Evolutionary conservation across 1,284 basidiomycete genomes (phyloP), one percentile per base, ranked within the genome.

Genomic region (Erythrobasidium hasegawianum): DNA sequence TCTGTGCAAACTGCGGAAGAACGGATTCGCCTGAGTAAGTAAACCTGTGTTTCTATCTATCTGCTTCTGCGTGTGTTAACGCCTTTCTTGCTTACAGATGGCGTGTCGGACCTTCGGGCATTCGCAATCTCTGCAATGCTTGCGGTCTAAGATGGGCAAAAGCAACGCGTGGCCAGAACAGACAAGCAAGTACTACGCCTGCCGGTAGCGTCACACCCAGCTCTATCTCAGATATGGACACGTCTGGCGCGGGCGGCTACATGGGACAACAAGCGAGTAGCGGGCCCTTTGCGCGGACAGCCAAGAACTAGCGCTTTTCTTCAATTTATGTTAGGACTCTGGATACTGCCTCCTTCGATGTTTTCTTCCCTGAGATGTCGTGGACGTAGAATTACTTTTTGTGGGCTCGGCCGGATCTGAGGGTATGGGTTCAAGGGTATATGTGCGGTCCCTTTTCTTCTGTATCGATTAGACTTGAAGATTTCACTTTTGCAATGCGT

Each of bases 121-220:
- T 60, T 13, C 66, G 69, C 59, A 70, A 71, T 2, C 70, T 73
- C n/a, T 73, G 72, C 66, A 73, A 73, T 53, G 72, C 72, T 7
- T 73, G 71, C 56, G 72, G 68, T 22, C 27, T 68, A 11, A 47
- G 64, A 1, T 67, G 64, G 64, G 64, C 64, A 2, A 67, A 67
- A 40, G 64, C 64, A 5, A 67, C 64, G 9, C 43, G 57, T 11
- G 53, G 26, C 2, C 57, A 59, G 16, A 33, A 33, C 11, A 20
- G 64, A 9, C 57, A 65, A 38, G 50, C 43, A 47, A 67, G 64
- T 10, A 49, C 43, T 52, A 65, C 55, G 16, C 55, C 55, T 1
- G 49, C 41, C 20, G 49, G 56, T 24, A 65, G 45, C 55, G 38
- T 22, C 5, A 24, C 43, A 2, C 47, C 62, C 1, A 65, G 62